These are phyloP conservation scores for Penicillium waksmanii DNA, from an alignment of 495 filamentous ascomycete genomes.

Conservation along the genomic window DNA sequence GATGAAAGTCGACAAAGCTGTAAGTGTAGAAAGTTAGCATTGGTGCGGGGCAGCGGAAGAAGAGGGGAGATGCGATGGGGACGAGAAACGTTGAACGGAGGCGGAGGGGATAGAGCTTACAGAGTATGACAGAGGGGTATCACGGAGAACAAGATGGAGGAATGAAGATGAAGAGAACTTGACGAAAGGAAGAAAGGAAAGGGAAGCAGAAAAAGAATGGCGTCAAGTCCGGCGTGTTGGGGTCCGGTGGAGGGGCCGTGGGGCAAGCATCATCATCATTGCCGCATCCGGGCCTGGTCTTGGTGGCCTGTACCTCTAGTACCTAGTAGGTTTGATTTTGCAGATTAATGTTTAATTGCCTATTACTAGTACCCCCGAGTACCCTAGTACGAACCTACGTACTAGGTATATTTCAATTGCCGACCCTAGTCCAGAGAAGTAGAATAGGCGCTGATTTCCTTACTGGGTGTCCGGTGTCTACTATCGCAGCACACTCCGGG, in stretches of 20 bases:
- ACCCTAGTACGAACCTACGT: no score
- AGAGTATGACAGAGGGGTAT: constrained; percentile 22
- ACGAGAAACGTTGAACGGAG: neutral
- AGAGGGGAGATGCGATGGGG: constrained; percentile 4
- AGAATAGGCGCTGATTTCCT: no score
- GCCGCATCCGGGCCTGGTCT: constrained; percentile 30
- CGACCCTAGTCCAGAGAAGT: no score
- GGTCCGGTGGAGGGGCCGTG: constrained; percentile 46
- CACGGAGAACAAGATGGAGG: constrained; percentile 6
- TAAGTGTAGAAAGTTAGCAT: constrained; percentile 25
- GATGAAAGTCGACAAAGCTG: constrained; percentile 31
- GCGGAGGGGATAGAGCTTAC: constrained; percentile 3
- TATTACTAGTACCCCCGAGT: no score
- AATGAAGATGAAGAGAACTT: neutral
- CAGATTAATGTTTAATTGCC: no score
- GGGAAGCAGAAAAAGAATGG: constrained; percentile 24
- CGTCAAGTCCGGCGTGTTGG: constrained; percentile 46
- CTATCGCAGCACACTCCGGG: no score
- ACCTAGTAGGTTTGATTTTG: no score
- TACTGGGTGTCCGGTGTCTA: no score
- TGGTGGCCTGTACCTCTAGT: no score
- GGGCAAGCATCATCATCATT: constrained; percentile 36
- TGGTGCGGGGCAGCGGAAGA: constrained; percentile 36
- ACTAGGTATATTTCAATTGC: no score
- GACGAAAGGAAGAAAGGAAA: constrained; percentile 15